Conservation (phyloP, 352 stramenopile species). For the Phytophthora tentaculata region DNA sequence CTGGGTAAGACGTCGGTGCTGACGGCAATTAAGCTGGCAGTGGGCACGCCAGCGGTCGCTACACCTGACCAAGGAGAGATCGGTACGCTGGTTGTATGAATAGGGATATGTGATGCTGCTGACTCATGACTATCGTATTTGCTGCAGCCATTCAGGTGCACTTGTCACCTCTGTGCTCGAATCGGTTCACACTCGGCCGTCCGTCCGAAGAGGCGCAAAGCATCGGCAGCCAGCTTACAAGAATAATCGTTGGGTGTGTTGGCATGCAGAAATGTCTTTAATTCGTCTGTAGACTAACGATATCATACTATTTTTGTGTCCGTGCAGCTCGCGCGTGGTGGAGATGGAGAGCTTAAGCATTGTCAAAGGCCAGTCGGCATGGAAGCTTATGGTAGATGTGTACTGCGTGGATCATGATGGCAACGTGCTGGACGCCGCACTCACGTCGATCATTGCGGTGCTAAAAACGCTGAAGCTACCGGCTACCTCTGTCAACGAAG, state of each 20-base stretch:
- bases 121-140: constrained; percentile 3
- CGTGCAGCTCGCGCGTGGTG: constrained; percentile 66
- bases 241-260: constrained; percentile 70
- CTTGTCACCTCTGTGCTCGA: constrained; percentile 80
- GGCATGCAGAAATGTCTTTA: not conserved
- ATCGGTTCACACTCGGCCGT: constrained; percentile 68
- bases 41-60: constrained; percentile 69
- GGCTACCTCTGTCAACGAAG: constrained; percentile 64
- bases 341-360: constrained; percentile 83
- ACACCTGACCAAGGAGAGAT: constrained; percentile 83
- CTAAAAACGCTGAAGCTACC: constrained; percentile 72
- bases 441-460: constrained; percentile 74
- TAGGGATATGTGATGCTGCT: not conserved
- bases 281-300: constrained; percentile 1
- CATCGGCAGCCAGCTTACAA: constrained; percentile 79
- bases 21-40: constrained; percentile 73
- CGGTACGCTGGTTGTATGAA: constrained; percentile 31
- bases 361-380: constrained; percentile 75
- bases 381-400: constrained; percentile 84
- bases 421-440: constrained; percentile 77
- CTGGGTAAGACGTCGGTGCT: constrained; percentile 78
- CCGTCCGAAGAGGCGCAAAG: constrained; percentile 80
- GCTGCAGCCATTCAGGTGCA: constrained; percentile 76
- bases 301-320: not conserved
- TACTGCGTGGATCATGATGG: constrained; percentile 85